These are phyloP conservation scores for Ustilago vetiveriae DNA, from an alignment of 1,284 basidiomycete genomes.

Conservation along the genomic window DNA sequence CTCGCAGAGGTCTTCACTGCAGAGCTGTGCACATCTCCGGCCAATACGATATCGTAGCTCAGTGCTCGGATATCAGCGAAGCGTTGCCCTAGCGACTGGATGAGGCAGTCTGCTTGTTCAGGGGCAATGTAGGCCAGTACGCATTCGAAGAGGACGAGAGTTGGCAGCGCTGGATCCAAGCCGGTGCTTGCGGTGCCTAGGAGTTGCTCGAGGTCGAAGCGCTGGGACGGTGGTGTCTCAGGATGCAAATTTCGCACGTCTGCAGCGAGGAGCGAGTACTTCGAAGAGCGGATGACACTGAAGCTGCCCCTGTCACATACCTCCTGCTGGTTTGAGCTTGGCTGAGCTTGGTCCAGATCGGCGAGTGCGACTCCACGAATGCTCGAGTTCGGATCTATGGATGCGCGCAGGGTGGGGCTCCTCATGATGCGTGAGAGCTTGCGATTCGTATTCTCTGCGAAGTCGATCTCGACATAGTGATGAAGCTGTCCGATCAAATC, in stretches of 20 bases:
- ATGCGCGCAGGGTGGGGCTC: slow-evolving; percentile 72
- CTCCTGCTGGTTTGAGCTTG: neutral
- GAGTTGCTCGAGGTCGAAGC: slow-evolving; percentile 17
- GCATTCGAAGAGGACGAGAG: slow-evolving; percentile 64
- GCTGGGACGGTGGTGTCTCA: slow-evolving; percentile 2
- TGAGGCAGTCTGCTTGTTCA: slow-evolving; percentile 33
- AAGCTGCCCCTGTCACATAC: neutral
- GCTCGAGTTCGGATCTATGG: slow-evolving; percentile 7
- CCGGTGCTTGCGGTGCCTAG: slow-evolving; percentile 9
- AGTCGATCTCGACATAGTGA: slow-evolving; percentile 88
- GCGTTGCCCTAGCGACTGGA: slow-evolving; percentile 25
- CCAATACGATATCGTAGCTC: slow-evolving; percentile 63
- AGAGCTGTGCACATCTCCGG: slow-evolving; percentile 32
- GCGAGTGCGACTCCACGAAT: neutral
- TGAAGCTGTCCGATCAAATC: slow-evolving; percentile 49
- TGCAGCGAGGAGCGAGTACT: slow-evolving; percentile 34
- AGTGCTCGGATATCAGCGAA: slow-evolving; percentile 32
- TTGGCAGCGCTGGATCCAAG: slow-evolving; percentile 39
- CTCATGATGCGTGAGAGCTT: slow-evolving; percentile 85
- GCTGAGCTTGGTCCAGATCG: neutral
- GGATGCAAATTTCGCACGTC: slow-evolving; percentile 31
- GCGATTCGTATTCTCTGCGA: slow-evolving; percentile 80
- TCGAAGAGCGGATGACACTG: slow-evolving; percentile 17
- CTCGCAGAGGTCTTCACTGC: neutral
- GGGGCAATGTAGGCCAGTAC: slow-evolving; percentile 62